Conservation (phyloP, 768 basidiomycete genomes). For the Tephrocybe sp. region DNA sequence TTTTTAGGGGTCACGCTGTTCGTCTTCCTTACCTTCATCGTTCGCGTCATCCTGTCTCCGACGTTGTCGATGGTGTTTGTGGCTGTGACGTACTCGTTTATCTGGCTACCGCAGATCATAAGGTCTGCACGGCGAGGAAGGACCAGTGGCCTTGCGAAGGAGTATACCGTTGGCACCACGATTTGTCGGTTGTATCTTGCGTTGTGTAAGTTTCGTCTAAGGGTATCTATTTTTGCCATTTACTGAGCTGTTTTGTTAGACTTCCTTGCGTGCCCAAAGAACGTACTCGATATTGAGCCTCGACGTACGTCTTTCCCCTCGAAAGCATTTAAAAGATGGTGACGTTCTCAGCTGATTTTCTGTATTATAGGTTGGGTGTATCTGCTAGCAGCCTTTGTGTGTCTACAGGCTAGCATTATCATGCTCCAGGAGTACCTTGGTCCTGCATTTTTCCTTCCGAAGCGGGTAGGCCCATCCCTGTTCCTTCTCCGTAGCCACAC, state of each 20-base stretch:
- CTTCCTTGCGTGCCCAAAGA: slow-evolving; percentile 78
- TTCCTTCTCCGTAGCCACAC: not conserved
- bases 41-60: slow-evolving; percentile 70
- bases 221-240: not conserved
- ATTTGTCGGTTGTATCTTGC: slow-evolving; percentile 66
- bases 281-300: slow-evolving; percentile 79
- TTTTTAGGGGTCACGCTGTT: slow-evolving; percentile 62
- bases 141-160: slow-evolving; percentile 60
- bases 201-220: slow-evolving; percentile 57
- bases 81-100: slow-evolving; percentile 64
- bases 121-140: slow-evolving; percentile 71
- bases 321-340: slow-evolving; percentile 1
- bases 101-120: slow-evolving; percentile 87
- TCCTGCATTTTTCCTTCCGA: slow-evolving; percentile 81
- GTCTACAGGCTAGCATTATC: slow-evolving; percentile 59
- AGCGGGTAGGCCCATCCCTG: slow-evolving; percentile 41
- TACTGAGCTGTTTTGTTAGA: slow-evolving; percentile 41
- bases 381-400: slow-evolving; percentile 54
- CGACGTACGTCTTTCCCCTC: slow-evolving; percentile 46
- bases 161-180: slow-evolving; percentile 79
- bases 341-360: slow-evolving; percentile 30
- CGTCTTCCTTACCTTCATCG: slow-evolving; percentile 66
- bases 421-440: slow-evolving; percentile 75
- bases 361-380: slow-evolving; percentile 48
- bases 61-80: slow-evolving; percentile 66